Conservation (phyloP, 805 yeast species). For the Candida xyloterini region DNA sequence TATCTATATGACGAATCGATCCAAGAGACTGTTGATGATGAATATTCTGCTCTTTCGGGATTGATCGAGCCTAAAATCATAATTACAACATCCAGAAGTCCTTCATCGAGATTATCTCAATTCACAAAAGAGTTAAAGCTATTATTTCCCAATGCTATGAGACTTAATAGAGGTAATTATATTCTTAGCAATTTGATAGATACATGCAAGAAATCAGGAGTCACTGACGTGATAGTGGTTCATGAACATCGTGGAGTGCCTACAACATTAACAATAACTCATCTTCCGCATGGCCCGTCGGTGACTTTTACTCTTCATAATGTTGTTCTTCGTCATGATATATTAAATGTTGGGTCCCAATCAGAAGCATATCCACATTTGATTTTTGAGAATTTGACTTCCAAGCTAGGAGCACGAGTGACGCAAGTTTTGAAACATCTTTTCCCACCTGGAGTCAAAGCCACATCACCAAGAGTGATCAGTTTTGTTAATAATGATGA, state of each 20-base stretch:
- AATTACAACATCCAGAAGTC: slow-evolving; percentile 92
- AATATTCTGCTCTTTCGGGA: slow-evolving; percentile 84
- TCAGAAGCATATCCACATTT: slow-evolving; percentile 93
- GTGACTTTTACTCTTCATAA: slow-evolving; percentile 92
- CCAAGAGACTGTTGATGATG: slow-evolving; percentile 69
- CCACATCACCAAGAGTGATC: slow-evolving; percentile 85
- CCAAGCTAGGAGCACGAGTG: slow-evolving; percentile 79
- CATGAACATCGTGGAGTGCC: slow-evolving; percentile 99
- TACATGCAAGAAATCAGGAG: slow-evolving; percentile 72
- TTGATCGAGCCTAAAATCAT: slow-evolving; percentile 85
- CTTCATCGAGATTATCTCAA: slow-evolving; percentile 79
- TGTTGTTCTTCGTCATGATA: slow-evolving; percentile 91
- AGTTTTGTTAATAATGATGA: slow-evolving; percentile 90
- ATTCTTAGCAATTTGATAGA: slow-evolving; percentile 80
- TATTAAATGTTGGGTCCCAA: slow-evolving; percentile 78
- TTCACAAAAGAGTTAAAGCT: slow-evolving; percentile 90
- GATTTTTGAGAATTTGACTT: slow-evolving; percentile 84
- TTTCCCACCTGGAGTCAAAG: slow-evolving; percentile 96
- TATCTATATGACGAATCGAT: slow-evolving; percentile 83
- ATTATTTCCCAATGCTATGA: slow-evolving; percentile 82
- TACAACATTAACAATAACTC: slow-evolving; percentile 85
- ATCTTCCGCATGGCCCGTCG: slow-evolving; percentile 98
- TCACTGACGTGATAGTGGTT: slow-evolving; percentile 78
- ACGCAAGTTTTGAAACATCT: slow-evolving; percentile 78
- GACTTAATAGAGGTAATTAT: slow-evolving; percentile 91